Evolutionary conservation across 202 grass and related monocot species (phyloP), one percentile per base, ranked within the genome.

Genomic region (Elaeis oleifera): DNA sequence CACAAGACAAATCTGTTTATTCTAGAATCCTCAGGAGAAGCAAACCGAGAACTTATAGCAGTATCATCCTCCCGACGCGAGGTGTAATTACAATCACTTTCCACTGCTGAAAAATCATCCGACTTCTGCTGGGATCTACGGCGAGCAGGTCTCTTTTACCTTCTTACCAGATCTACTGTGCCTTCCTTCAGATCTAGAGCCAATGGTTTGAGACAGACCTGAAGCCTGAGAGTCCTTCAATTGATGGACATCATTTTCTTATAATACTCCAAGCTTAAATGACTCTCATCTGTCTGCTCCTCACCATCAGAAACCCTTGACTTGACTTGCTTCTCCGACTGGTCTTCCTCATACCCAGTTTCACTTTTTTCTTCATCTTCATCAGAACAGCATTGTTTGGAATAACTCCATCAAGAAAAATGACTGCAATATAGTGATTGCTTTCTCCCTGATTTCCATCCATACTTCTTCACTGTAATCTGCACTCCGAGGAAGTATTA

Each of bases 401-500:
- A 72, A 90, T 66, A 54, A 81, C 76, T 76, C 91, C 91, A 71
- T 96, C 91, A 78, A 85, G 71, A 90, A 88, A 76, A 90, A 96
- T 8, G 91, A 88, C 24, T 96, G 91, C 48, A 88, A 54, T 82
- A 96, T 88, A 14, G 73, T 90, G 51, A 90, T 85, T 79, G 84
- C 71, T 72, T 96, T 96, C 64, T 96, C 91, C 76, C 81, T 85
- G 76, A 96, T 90, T 77, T 96, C 87, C 83, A 96, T 79, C 91
- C 91, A 96, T 18, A 90, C 91, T 85, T 96, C 91, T 81, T 90
- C 91, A 21, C 91, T 96, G 49, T 90, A 96, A 77, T 96, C 91
- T 22, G 91, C 87, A 76, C 91, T 89, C 61, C 81, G 70, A 49
- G 91, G 91, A 59, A 90, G 91, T 78, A 96, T 96, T 74, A 96